phyloP scores from a whole-genome alignment of 2,329 filamentous ascomycete species.

The Parascedosporium putredinis region DNA sequence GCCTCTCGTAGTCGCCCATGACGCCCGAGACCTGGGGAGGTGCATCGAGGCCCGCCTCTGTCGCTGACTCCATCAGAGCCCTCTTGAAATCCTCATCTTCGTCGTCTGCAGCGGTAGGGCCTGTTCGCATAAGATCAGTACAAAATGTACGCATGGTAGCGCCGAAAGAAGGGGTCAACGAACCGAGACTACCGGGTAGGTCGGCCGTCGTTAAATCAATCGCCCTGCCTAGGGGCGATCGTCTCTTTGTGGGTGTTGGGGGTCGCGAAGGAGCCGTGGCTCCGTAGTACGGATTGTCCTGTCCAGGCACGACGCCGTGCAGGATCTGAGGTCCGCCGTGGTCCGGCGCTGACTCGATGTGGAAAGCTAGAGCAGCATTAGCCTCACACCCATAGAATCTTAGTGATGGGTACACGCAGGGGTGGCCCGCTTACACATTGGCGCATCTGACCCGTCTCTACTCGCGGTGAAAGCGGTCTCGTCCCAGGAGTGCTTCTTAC shows the following conservation, averaged over 20 bases:
- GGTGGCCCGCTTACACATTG: background rate
- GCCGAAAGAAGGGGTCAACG: background rate
- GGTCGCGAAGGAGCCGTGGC: slow-evolving; percentile 45
- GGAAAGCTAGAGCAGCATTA: slow-evolving; percentile 35
- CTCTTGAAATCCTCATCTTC: slow-evolving; percentile 47
- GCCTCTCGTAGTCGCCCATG: slow-evolving; percentile 18
- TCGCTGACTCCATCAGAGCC: slow-evolving; percentile 45
- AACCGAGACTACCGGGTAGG: slow-evolving; percentile 27
- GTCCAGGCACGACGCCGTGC: slow-evolving; percentile 29
- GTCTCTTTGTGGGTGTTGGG: slow-evolving; percentile 48
- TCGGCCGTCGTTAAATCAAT: slow-evolving; percentile 35
- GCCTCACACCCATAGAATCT: background rate
- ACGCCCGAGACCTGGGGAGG: slow-evolving; percentile 42
- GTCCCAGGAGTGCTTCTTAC: slow-evolving; percentile 43
- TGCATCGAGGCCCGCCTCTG: slow-evolving; percentile 34
- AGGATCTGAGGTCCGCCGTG: slow-evolving; percentile 26
- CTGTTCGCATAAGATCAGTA: slow-evolving; percentile 12
- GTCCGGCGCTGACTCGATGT: slow-evolving; percentile 39
- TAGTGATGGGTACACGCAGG: background rate
- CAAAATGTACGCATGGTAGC: background rate
- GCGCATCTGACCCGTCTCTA: slow-evolving; percentile 35
- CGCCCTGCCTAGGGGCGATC: slow-evolving; percentile 44
- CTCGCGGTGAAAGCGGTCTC: slow-evolving; percentile 42
- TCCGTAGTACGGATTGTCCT: slow-evolving; percentile 20
- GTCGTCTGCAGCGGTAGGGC: slow-evolving; percentile 17